Evolutionary conservation across 352 stramenopile genomes (phyloP).

Genomic region (Phytophthora pisi): DNA sequence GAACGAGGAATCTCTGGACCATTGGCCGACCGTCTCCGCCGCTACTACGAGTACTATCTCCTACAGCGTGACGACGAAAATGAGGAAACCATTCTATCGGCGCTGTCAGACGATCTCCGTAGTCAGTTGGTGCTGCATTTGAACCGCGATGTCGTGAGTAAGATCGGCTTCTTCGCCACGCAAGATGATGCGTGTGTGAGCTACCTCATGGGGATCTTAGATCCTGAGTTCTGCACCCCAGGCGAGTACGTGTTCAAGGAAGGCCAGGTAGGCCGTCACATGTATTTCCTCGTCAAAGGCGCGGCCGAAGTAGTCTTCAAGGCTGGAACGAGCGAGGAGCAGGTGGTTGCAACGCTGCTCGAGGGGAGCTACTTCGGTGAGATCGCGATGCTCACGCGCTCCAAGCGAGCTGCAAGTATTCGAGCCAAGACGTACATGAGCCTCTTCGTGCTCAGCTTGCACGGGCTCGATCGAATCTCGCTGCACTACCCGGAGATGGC

Average conservation of each 20-base stretch:
- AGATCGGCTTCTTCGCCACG: constrained; percentile 81
- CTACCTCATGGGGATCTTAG: constrained; percentile 83
- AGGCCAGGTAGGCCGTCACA: constrained; percentile 77
- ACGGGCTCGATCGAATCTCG: constrained; percentile 73
- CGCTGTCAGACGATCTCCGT: constrained; percentile 76
- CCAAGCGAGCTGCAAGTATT: constrained; percentile 79
- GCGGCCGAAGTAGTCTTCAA: constrained; percentile 76
- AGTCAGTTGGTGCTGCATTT: constrained; percentile 79
- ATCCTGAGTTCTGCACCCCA: constrained; percentile 79
- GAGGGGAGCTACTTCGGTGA: constrained; percentile 85
- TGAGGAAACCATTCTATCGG: constrained; percentile 69
- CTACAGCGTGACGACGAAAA: constrained; percentile 74
- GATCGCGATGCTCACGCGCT: constrained; percentile 83
- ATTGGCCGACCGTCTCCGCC: constrained; percentile 54
- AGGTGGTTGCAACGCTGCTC: constrained; percentile 63
- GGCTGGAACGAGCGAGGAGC: constrained; percentile 53
- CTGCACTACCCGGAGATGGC: constrained; percentile 84
- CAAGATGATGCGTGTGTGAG: constrained; percentile 83
- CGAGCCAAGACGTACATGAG: constrained; percentile 83
- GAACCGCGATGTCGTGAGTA: constrained; percentile 83
- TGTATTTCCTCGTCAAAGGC: constrained; percentile 87
- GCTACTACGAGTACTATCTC: constrained; percentile 87
- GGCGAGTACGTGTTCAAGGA: constrained; percentile 87
- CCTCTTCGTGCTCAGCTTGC: constrained; percentile 75
- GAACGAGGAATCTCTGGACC: constrained; percentile 64